Base-by-base conservation (phyloP, 805 yeast species). In the Yarrowia keelungensis region DNA sequence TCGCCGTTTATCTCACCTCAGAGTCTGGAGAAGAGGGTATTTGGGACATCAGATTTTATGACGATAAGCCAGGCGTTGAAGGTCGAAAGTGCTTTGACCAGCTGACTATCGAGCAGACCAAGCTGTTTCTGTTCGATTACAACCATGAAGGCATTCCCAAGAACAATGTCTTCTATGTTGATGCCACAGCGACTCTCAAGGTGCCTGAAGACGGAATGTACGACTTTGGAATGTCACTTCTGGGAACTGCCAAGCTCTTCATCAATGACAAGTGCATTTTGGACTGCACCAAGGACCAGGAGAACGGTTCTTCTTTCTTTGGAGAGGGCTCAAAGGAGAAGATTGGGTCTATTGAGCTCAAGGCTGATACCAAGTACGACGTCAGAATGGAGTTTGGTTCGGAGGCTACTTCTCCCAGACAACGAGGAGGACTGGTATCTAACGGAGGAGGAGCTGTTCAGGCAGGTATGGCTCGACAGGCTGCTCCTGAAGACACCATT, bases 201-300 rank as follows among this genome's bases (percentile, higher is more conserved):
- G 85, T 89, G 3, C 86, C 84, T 43, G 81, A 78, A 54, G 71
- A 82, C 58, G 87, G 84, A 10, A 79, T 75, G 15, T 86, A 83
- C 73, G 82, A 81, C 68, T 82, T 87, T 72, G 89, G 89, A 26
- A 75, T 84, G 67, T 76, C 84, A 14, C 83, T 82, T 43, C 73
- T 79, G 62, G 90, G 90, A 22, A 84, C 88, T 47, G 88, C 86
- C 39, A 82, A 81, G 74, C 70, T 87, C 26, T 87, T 80, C 71
- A 74, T 87, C 64, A 83, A 87, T 72, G 89, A 76, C 69, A 72
- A 83, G 72, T 77, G 86, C 69, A 78, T 87, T 41, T 83, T 86
- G 64, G 89, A 87, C 75, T 86, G 87, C 77, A 82, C 80, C 72
- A 83, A 86, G 53, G 75, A 80, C 36, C 90, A 87, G 77, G 76